Evolutionary conservation across 2,329 filamentous ascomycete species (phyloP), one percentile per base, ranked within the genome.

Genomic region (Cercospora beticola): DNA sequence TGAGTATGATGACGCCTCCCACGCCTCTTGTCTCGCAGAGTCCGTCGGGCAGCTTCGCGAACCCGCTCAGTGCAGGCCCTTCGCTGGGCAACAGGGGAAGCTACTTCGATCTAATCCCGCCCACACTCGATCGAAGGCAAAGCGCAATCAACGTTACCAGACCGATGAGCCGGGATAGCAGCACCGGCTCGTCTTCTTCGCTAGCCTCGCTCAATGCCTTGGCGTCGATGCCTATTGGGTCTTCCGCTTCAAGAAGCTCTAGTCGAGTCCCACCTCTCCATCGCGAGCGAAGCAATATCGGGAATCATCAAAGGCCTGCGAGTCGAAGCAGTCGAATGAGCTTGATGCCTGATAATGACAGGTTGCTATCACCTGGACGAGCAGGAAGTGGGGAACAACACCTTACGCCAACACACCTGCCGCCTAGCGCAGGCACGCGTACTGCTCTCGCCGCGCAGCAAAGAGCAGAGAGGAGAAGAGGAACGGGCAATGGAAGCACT

Each of bases 1-100:
- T 74, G 61, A 69, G 64, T 46, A 74, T 78, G 71, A 77, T 73
- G 46, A 73, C 77, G 2, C 72, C 75, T 18, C 68, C 72, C 4
- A 72, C 74, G n/a, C 67, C 72, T 9, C 68, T 72, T 12, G 54
- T 71, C 3, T 67, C 67, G 9, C 66, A 68, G 40, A 67, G 64
- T 40, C 62, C 66, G 8, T 65, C 67, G 26, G 63, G 46, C 12
- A 70, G 26, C 46, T 70, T 66, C 28, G 69, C 64, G 5, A 66
- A 62, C 14, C 64, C 58, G 7, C 57, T 66, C 18, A 61, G 57
- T 10, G 64, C 64, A 14, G 64, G 64, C 10, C 54, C 62, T 4
- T 58, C 67, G 6, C 57, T 70, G 33, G 65, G 54, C 26, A 62
- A 68, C 57, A 64, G 66, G 18, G 67, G 68, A 46, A 65, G 72